Percentiles rank a stretch among this genome's conserved stretches.
phyloP scores from a whole-genome alignment of 2,329 filamentous ascomycete species.

The Podosphaera fusca region DNA sequence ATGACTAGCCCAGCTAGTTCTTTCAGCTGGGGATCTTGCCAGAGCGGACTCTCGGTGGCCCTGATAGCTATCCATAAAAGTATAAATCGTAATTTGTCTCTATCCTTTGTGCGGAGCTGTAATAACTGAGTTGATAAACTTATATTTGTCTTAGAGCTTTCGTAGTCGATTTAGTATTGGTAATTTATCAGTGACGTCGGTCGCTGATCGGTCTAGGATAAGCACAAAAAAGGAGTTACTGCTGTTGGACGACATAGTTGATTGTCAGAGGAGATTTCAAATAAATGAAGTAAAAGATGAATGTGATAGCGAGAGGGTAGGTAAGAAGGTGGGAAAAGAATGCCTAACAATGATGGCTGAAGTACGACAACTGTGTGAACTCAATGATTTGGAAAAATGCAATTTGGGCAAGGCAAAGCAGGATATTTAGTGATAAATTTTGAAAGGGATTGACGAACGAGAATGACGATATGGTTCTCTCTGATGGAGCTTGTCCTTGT shows the following conservation, averaged over 20 bases:
- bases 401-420: slow-evolving; percentile 6
- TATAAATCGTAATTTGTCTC: neutral
- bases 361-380: slow-evolving; percentile 9
- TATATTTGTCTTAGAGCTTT: neutral
- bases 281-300: slow-evolving; percentile 7
- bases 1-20: slow-evolving; percentile 16
- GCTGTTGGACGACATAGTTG: slow-evolving; percentile 19
- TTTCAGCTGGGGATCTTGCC: slow-evolving; percentile 16
- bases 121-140: neutral
- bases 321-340: slow-evolving; percentile 6
- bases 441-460: slow-evolving; percentile 16
- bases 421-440: slow-evolving; percentile 8
- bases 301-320: slow-evolving; percentile 4
- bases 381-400: slow-evolving; percentile 13
- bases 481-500: slow-evolving; percentile 7
- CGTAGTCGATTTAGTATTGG: slow-evolving; percentile 5
- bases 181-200: slow-evolving; percentile 15
- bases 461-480: slow-evolving; percentile 9
- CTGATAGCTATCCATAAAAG: slow-evolving; percentile 13
- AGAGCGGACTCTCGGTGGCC: slow-evolving; percentile 14
- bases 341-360: slow-evolving; percentile 7
- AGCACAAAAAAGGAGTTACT: slow-evolving; percentile 10
- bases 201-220: slow-evolving; percentile 10
- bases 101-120: neutral
- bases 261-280: slow-evolving; percentile 17